Evolutionary conservation across 2,329 filamentous ascomycete species (phyloP), one percentile per base, ranked within the genome.

Genomic region (Fusarium lateritium): DNA sequence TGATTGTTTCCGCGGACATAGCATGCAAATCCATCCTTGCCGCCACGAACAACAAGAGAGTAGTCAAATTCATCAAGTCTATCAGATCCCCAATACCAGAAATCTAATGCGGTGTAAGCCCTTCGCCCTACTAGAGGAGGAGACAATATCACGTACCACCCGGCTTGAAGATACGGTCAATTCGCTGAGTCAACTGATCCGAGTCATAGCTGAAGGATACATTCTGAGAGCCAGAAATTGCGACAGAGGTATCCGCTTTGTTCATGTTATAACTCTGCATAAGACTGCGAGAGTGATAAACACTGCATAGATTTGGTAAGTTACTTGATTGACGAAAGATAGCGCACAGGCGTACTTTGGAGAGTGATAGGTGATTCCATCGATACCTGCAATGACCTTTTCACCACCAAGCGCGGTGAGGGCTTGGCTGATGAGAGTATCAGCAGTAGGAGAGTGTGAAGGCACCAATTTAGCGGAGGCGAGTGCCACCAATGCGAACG

Each of bases 191-290:
- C 15, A 52, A 26, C 9, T 47, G 11, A 10, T 43, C 44, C 17
- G 47, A 62, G 5, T 28, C 34, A 10, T 57, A 40, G 9, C 45
- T 57, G n/a, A 59, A 70, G 2, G 64, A 70, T 0, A 70, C 11
- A 4, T 59, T 70, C 24, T 70, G 56, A 2, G 53, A 43, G 4
- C 67, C 68, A 3, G 63, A 65, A 9, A 52, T 47, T 6, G 67
- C 50, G 4, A 64, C 45, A 2, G 40, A 24, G 0, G 50, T 70
- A 17, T 70, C 67, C 1, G 68, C 59, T 0, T 39, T 40, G 4
- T 40, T 40, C 15, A 65, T 40, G 6, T 56, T 58, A 0, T 71
- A 71, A 17, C 67, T 65, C 38, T 71, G 67, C 60, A 71, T 71
- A 2, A 65, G 60, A 6, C 56, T 65, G 1, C 67, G 63, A 6